Evolutionary conservation across 179 eudicot genomes (phyloP), one percentile per base, ranked within the genome.

Genomic region (Patellifolia procumbens): DNA sequence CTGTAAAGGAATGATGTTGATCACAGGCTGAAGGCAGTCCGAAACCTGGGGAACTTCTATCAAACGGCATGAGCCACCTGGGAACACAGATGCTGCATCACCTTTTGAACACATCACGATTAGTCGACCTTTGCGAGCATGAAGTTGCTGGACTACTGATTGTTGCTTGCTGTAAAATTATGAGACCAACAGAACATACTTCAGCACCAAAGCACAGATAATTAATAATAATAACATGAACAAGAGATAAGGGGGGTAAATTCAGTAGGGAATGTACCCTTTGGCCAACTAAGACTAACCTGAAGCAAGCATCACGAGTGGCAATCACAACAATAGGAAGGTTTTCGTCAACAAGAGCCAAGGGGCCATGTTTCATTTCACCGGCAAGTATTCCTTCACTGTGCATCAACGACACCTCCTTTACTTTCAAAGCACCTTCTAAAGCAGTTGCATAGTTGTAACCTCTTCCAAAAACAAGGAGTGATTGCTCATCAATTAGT

Each of bases 341-440:
- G 78, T 78, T 90, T 82, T 96, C 94, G 66, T 96, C 97, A 11
- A 96, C 99, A 72, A 93, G 85, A 31, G 98, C 98, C 70, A 96
- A 76, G 17, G 99, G 99, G 49, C 97, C 98, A 76, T 96, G 98
- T 76, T 93, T 96, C 99, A 96, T 96, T 86, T 96, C 99, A 46
- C 98, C 98, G 28, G 99, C 99, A 82, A 95, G 99, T 79, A 95
- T 93, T 78, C 98, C 97, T 84, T 95, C 99, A 80, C 99, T 93
- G 81, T 95, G 99, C 98, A 95, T 95, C 48, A 95, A 88, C 53
- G 99, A 84, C 39, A 93, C 99, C 80, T 95, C 97, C 82, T 95
- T 95, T 51, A 95, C 98, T 87, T 95, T 93, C 81, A 93, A 80
- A 55, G 97, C 98, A 72, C 98, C 97, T 85, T 96, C 97, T 53